Evolutionary conservation across 1,139 yeast genomes (phyloP).

Genomic region (Blastobotrys aristatus): DNA sequence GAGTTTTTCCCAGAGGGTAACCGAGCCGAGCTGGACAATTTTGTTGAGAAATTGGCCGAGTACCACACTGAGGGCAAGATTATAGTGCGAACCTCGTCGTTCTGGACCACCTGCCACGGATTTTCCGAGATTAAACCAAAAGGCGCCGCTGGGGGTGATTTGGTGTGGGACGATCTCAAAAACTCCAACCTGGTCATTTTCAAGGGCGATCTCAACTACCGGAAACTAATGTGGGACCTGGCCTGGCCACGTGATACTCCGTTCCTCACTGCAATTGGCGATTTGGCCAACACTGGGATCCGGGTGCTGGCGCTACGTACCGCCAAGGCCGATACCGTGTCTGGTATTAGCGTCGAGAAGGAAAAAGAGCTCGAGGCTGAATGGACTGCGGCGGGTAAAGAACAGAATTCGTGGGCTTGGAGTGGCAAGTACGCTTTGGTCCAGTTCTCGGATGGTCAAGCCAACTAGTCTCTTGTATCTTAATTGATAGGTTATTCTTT

Average conservation of each 20-base stretch:
- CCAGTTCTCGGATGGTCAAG: conserved; percentile 44
- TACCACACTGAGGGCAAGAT: conserved; percentile 50
- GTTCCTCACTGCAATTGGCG: conserved; percentile 64
- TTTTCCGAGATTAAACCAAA: conserved; percentile 64
- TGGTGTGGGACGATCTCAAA: conserved; percentile 47
- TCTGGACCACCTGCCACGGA: conserved; percentile 76
- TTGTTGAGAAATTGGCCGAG: conserved; percentile 47
- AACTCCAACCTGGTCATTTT: conserved; percentile 69
- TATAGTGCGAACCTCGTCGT: conserved; percentile 56
- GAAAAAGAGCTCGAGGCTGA: conserved; percentile 59
- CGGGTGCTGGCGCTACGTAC: conserved; percentile 77
- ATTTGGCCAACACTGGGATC: conserved; percentile 54
- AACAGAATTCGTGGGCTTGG: conserved; percentile 75
- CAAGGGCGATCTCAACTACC: conserved; percentile 93
- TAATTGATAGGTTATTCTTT: too few relatives aligned
- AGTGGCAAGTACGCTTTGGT: conserved; percentile 94
- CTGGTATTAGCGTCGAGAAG: conserved; percentile 66
- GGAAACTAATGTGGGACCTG: conserved; percentile 89
- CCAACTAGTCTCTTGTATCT: too few relatives aligned
- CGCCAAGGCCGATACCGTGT: conserved; percentile 95
- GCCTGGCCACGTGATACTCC: conserved; percentile 81
- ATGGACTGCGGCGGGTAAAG: conserved; percentile 51
- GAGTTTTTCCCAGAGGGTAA: conserved; percentile 49
- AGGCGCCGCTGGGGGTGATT: conserved; percentile 53
- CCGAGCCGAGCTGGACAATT: conserved; percentile 39